A percentile compares a stretch with the other conserved stretches of the same genome.
These are phyloP conservation scores for Trichoderma asperelloides DNA, from an alignment of 495 filamentous ascomycete species.

Conservation along the genomic window DNA sequence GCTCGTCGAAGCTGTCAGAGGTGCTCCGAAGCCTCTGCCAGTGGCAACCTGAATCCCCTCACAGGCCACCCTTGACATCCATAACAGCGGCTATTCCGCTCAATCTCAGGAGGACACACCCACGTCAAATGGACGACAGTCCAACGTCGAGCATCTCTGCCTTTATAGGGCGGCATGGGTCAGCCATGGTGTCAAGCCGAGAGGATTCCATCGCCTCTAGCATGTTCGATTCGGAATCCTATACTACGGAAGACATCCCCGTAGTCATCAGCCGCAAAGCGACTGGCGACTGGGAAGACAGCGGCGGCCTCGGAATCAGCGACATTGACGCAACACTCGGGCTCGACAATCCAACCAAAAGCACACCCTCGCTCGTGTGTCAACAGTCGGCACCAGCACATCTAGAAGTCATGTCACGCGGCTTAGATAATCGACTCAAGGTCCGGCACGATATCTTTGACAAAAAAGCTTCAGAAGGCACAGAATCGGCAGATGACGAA, in stretches of 20 bases:
- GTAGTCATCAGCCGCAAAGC: conserved; percentile 61
- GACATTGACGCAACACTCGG: conserved; percentile 31
- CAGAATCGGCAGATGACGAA: conserved; percentile 84
- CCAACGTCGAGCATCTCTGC: conserved; percentile 75
- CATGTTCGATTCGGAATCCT: conserved; percentile 73
- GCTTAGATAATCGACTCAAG: conserved; percentile 55
- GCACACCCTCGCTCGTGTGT: conserved; percentile 48
- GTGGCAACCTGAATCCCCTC: conserved; percentile 71
- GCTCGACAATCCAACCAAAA: conserved; percentile 22
- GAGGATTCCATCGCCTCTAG: conserved; percentile 83
- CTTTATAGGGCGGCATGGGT: conserved; percentile 56
- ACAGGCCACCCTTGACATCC: conserved; percentile 23
- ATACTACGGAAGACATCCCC: conserved; percentile 68
- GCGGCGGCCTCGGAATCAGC: conserved; percentile 63
- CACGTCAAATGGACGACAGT: conserved; percentile 55
- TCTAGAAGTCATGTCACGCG: conserved; percentile 61
- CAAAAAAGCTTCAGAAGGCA: conserved; percentile 64
- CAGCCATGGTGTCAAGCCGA: conserved; percentile 64
- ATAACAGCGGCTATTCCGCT: conserved; percentile 47
- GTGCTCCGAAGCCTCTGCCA: conserved; percentile 77
- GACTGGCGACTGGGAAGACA: conserved; percentile 63
- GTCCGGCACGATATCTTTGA: conserved; percentile 71
- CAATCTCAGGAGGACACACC: conserved; percentile 41
- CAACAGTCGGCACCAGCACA: conserved; percentile 60
- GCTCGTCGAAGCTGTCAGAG: conserved; percentile 76